Evolutionary conservation across 2,329 filamentous ascomycete genomes (phyloP), one percentile per base, ranked within the genome.

Genomic region (Arthrobotrys sphaeroides): DNA sequence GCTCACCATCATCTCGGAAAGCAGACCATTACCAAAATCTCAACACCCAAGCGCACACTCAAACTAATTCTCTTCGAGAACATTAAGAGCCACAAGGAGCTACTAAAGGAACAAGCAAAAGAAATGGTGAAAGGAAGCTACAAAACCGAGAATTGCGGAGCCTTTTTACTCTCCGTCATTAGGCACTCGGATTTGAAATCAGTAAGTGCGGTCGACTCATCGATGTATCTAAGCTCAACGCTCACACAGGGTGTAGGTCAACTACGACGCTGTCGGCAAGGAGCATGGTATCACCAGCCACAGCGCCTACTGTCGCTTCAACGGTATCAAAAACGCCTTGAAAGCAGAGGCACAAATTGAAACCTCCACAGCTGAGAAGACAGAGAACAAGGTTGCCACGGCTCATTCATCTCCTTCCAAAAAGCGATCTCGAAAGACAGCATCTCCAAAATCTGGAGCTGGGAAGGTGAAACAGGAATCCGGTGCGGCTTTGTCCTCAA

Each of bases 181-280:
- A 76, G 45, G 26, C 64, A 75, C 16, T 75, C 72, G n/a, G 72
- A 75, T 6, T 57, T 75, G 33, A 69, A 64, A 22, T n/a, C 43
- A 38, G 64, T 75, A 64, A 33, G 55, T 9, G 2, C 16, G 13
- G 33, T 1, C 28, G 7, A 45, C 5, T 12, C 24, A 22, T n/a
- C n/a, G 18, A 18, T 7, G 16, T 18, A 18, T 13, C 26, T 16
- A 42, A 26, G n/a, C 10, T 20, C 18, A 43, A 12, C 5, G 31
- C 24, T 47, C 6, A 31, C 20, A 33, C 20, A 18, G 6, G 6
- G 9, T 22, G 4, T 18, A 75, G 72, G 55, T 69, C 12, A 20
- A 75, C 31, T 65, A 69, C 47, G 72, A 45, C 22, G 72, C 72
- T 16, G 59, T 75, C 18, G 72, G 72, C 26, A 51, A 59, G 31